A percentile compares a stretch with the other conserved stretches of the same genome.
phyloP scores from a whole-genome alignment of 1,139 yeast species.

The Kluyveromyces sp. region DNA sequence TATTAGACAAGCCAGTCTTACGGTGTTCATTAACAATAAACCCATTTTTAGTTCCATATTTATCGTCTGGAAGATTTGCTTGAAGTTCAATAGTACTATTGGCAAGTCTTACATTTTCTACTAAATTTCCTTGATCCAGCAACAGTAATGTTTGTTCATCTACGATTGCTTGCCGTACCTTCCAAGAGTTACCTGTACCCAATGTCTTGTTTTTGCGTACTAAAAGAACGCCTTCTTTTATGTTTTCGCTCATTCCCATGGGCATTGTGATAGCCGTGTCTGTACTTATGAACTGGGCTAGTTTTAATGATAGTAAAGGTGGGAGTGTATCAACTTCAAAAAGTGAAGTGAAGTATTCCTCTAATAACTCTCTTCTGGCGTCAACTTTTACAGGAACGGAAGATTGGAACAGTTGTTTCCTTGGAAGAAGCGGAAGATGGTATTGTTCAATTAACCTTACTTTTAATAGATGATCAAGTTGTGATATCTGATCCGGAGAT shows the following conservation, averaged over 20 bases:
- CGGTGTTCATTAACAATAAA: constrained; percentile 62
- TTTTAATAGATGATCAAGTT: constrained; percentile 51
- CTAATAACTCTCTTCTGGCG: constrained; percentile 45
- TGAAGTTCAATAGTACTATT: constrained; percentile 63
- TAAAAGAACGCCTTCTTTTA: constrained; percentile 63
- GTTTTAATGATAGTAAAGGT: constrained; percentile 40
- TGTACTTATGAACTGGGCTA: constrained; percentile 61
- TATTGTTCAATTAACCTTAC: constrained; percentile 46
- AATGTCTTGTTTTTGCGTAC: constrained; percentile 45
- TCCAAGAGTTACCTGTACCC: constrained; percentile 60
- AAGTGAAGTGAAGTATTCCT: constrained; percentile 53
- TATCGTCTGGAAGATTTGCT: constrained; percentile 56
- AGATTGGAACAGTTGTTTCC: constrained; percentile 46
- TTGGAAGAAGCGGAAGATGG: constrained; percentile 61
- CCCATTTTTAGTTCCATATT: constrained; percentile 69
- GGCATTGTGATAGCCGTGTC: constrained; percentile 57
- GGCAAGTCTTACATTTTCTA: constrained; percentile 52
- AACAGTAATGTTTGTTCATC: constrained; percentile 58
- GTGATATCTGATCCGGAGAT: constrained; percentile 44
- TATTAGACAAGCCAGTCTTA: constrained; percentile 47
- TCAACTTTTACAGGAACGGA: constrained; percentile 63
- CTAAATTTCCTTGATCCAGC: constrained; percentile 47
- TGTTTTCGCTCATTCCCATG: constrained; percentile 38
- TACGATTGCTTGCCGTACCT: constrained; percentile 62
- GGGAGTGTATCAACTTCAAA: constrained; percentile 59